Conservation (phyloP, 1,139 yeast species). For the Candida neerlandica region DNA sequence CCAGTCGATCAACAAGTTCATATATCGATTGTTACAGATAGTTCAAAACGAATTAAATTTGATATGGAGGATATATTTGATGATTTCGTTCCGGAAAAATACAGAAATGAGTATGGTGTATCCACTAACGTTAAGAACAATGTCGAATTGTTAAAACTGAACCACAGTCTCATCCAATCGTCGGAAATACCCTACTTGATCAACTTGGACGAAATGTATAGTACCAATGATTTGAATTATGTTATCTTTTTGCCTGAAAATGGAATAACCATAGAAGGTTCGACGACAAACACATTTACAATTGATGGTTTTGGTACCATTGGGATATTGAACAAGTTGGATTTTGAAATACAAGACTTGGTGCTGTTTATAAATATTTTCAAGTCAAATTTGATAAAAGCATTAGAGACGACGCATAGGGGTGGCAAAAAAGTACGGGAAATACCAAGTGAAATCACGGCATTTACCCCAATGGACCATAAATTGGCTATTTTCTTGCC, state of each 20-base stretch:
- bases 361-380: conserved; percentile 66
- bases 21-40: conserved; percentile 4
- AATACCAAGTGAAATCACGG: conserved; percentile 60
- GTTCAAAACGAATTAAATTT: conserved; percentile 1
- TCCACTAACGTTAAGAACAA: conserved; percentile 3
- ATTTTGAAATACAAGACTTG: conserved; percentile 45
- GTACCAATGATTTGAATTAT: conserved; percentile 6
- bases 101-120: neutral
- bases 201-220: conserved; percentile 5
- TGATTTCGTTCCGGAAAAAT: conserved; percentile 1
- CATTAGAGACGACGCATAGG: conserved; percentile 67
- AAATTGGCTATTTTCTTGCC: conserved; percentile 92
- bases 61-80: neutral
- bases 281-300: conserved; percentile 66
- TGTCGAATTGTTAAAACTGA: conserved; percentile 6
- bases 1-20: conserved; percentile 3
- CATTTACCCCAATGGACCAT: conserved; percentile 93
- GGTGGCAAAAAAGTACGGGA: conserved; percentile 41
- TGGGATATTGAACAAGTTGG: conserved; percentile 46
- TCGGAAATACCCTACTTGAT: conserved; percentile 6
- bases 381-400: conserved; percentile 69
- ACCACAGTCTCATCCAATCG: neutral
- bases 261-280: conserved; percentile 48
- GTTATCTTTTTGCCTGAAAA: conserved; percentile 45
- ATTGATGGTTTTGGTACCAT: conserved; percentile 94